A percentile compares a stretch with the other conserved stretches of the same genome.
phyloP scores from a whole-genome alignment of 169 alveolate genomes.

The Plasmodium knowlesi region DNA sequence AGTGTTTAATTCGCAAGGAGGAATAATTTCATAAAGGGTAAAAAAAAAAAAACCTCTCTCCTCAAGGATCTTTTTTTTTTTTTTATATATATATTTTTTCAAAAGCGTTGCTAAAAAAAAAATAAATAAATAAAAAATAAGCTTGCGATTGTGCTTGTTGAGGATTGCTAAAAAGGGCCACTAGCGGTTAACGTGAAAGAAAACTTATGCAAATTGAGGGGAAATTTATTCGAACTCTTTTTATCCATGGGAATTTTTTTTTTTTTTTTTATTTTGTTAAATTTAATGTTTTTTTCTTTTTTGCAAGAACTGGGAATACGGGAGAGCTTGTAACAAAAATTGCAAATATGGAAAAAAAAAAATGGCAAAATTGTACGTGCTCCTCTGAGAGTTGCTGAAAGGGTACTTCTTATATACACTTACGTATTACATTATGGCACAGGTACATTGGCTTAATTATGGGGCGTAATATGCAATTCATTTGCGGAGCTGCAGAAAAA shows the following conservation, averaged over 20 bases:
- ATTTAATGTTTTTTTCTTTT: too few species aligned
- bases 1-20: neutral
- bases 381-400: neutral
- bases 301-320: neutral
- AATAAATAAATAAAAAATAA: too few species aligned
- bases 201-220: neutral
- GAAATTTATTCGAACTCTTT: neutral
- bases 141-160: neutral
- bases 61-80: neutral
- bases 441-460: neutral
- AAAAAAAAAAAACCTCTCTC: neutral
- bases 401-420: neutral
- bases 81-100: too few species aligned
- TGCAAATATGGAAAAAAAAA: neutral
- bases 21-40: neutral
- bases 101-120: neutral
- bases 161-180: neutral
- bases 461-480: neutral
- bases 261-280: neutral
- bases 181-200: neutral
- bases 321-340: neutral
- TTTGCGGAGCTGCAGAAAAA: neutral
- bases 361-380: neutral
- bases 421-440: neutral
- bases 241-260: neutral